phyloP scores from a whole-genome alignment of 768 basidiomycete genomes.

The Calocybe gangraenosa region DNA sequence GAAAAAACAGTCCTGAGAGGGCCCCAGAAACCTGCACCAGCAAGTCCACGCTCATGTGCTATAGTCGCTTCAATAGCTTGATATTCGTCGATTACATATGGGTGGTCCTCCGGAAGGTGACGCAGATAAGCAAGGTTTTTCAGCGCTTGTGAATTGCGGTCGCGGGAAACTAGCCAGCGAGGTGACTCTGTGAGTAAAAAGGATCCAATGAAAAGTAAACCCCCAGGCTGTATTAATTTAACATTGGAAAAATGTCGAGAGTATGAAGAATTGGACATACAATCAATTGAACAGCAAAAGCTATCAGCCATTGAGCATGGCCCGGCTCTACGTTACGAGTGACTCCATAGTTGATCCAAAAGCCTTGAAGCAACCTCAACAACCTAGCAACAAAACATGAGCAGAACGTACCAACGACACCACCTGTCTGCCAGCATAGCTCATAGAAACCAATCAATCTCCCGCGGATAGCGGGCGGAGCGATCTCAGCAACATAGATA shows the following conservation, averaged over 20 bases:
- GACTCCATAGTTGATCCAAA: slow-evolving; percentile 36
- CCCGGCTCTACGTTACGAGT: slow-evolving; percentile 23
- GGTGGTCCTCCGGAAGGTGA: slow-evolving; percentile 23
- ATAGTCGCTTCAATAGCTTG: slow-evolving; percentile 28
- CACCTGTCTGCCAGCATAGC: slow-evolving; percentile 44
- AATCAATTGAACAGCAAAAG: slow-evolving; percentile 35
- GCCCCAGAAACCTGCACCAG: slow-evolving; percentile 29
- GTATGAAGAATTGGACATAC: slow-evolving; percentile 13
- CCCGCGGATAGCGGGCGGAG: slow-evolving; percentile 42
- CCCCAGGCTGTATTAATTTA: slow-evolving; percentile 23
- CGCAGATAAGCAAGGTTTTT: slow-evolving; percentile 29
- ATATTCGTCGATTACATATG: slow-evolving; percentile 29
- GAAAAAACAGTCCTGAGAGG: slow-evolving; percentile 27
- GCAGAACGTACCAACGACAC: slow-evolving; percentile 29
- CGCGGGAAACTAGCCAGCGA: slow-evolving; percentile 33
- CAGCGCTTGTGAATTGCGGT: slow-evolving; percentile 25
- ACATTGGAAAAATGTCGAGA: not conserved
- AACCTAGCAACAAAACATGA: slow-evolving; percentile 1
- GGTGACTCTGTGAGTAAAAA: slow-evolving; percentile 32
- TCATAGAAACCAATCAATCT: slow-evolving; percentile 46
- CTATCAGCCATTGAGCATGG: slow-evolving; percentile 32
- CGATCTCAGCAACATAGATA: slow-evolving; percentile 40
- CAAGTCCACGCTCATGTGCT: slow-evolving; percentile 27
- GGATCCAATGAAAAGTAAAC: slow-evolving; percentile 28
- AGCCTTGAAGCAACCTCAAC: slow-evolving; percentile 15